phyloP scores from a whole-genome alignment of 345 rosid species.

The Geranium brycei region DNA sequence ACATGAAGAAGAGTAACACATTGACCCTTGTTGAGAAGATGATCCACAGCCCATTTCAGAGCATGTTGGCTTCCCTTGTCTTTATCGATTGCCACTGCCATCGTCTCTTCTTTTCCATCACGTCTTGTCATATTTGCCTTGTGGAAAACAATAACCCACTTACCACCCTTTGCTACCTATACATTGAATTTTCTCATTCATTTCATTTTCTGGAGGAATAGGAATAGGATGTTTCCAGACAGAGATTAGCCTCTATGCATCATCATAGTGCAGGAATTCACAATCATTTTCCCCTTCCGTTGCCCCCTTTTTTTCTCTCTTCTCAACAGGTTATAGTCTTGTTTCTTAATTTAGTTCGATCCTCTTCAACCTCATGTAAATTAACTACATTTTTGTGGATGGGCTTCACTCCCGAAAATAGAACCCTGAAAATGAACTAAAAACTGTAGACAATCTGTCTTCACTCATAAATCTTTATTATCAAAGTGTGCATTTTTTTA shows the following conservation, averaged over 20 bases:
- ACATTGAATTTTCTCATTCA: too few species aligned
- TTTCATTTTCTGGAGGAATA: too few species aligned
- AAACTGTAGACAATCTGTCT: too few species aligned
- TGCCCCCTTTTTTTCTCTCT: background rate
- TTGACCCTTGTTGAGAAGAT: slow-evolving; percentile 47
- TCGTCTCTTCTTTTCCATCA: slow-evolving; percentile 16
- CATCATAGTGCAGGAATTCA: background rate
- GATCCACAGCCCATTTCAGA: slow-evolving; percentile 60
- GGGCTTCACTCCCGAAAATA: background rate
- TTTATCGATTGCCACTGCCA: slow-evolving; percentile 59
- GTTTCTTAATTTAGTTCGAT: background rate
- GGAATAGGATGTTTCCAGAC: background rate
- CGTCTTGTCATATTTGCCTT: background rate
- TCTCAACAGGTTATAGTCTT: background rate
- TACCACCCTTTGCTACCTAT: too few species aligned
- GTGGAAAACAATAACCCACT: too few species aligned
- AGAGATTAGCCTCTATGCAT: background rate
- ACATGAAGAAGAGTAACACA: slow-evolving; percentile 59
- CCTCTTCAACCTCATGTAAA: background rate
- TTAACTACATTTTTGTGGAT: background rate
- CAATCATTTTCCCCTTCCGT: background rate
- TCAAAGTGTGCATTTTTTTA: too few species aligned
- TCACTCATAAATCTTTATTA: too few species aligned
- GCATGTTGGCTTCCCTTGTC: slow-evolving; percentile 75
- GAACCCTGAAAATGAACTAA: background rate